Conservation (phyloP, 805 yeast genomes). For the Zygosaccharomyces bisporus region DNA sequence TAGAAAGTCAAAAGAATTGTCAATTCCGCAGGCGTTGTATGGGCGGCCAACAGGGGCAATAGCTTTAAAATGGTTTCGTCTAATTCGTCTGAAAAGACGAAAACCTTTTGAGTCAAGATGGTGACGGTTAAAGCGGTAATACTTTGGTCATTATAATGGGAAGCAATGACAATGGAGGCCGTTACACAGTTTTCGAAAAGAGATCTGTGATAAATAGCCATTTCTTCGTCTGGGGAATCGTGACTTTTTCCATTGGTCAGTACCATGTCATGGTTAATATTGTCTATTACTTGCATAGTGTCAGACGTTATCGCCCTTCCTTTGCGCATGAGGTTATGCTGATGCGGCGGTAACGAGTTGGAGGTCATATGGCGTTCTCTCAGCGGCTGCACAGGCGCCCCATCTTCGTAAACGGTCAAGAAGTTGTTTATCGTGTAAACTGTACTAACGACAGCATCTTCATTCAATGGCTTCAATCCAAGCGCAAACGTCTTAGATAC, state of each 20-base stretch:
- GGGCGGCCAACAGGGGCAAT: constrained; percentile 57
- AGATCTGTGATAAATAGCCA: constrained; percentile 19
- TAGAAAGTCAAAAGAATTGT: constrained; percentile 55
- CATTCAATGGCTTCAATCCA: constrained; percentile 65
- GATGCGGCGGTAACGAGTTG: constrained; percentile 12
- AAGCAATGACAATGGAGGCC: constrained; percentile 63
- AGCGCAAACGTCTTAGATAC: constrained; percentile 59
- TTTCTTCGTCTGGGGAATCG: constrained; percentile 11
- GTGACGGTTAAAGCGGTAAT: constrained; percentile 77
- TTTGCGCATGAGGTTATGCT: constrained; percentile 2
- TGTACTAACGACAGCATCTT: constrained; percentile 78
- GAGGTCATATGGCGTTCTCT: constrained; percentile 37
- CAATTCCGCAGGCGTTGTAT: constrained; percentile 64
- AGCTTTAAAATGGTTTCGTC: constrained; percentile 59
- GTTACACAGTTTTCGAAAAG: constrained; percentile 64
- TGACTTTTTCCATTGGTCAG: constrained; percentile 13
- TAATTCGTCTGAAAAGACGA: constrained; percentile 45
- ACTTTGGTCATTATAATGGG: constrained; percentile 62
- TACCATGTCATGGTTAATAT: constrained; percentile 8
- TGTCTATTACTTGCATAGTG: constrained; percentile 18
- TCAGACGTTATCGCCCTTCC: constrained; percentile 20
- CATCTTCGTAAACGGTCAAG: constrained; percentile 52
- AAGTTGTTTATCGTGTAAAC: constrained; percentile 80
- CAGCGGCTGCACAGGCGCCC: constrained; percentile 34
- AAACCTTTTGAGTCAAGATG: constrained; percentile 73